A percentile compares a stretch with the other conserved stretches of the same genome.
phyloP scores from a whole-genome alignment of 192 early-diverging fungal species.

The Kappamyces sp. region DNA sequence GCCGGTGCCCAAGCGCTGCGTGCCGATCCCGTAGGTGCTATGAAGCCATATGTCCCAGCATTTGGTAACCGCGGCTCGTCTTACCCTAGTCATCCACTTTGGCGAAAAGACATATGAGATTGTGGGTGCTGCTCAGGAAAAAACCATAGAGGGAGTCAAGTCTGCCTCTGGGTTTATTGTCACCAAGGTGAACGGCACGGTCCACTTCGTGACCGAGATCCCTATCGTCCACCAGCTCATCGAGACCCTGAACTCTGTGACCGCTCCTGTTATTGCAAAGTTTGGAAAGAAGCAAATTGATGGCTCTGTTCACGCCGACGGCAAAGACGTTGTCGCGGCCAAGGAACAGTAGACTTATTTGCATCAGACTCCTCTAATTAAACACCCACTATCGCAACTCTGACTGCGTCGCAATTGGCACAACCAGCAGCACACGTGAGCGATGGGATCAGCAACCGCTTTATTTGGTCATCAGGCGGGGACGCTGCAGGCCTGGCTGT shows the following conservation, averaged over 20 bases:
- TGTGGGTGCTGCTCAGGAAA: constrained; percentile 29
- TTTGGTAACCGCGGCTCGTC: constrained; percentile 31
- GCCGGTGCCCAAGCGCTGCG: constrained; percentile 28
- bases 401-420: background rate
- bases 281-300: constrained; percentile 18
- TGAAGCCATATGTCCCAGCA: constrained; percentile 39
- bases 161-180: constrained; percentile 44
- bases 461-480: background rate
- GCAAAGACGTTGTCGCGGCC: background rate
- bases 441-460: background rate
- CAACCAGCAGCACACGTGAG: background rate
- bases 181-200: constrained; percentile 43
- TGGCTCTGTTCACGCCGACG: background rate
- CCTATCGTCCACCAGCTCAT: constrained; percentile 36
- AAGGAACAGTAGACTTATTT: background rate
- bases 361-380: background rate
- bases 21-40: constrained; percentile 34
- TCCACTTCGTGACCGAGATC: constrained; percentile 34
- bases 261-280: constrained; percentile 31
- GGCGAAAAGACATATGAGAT: constrained; percentile 44
- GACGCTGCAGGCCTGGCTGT: background rate
- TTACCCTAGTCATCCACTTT: constrained; percentile 10
- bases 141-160: constrained; percentile 21
- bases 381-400: background rate
- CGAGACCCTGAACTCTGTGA: constrained; percentile 37